Evolutionary conservation across 2,329 filamentous ascomycete species (phyloP), one percentile per base, ranked within the genome.

Genomic region (Amesomyces nigricolor): DNA sequence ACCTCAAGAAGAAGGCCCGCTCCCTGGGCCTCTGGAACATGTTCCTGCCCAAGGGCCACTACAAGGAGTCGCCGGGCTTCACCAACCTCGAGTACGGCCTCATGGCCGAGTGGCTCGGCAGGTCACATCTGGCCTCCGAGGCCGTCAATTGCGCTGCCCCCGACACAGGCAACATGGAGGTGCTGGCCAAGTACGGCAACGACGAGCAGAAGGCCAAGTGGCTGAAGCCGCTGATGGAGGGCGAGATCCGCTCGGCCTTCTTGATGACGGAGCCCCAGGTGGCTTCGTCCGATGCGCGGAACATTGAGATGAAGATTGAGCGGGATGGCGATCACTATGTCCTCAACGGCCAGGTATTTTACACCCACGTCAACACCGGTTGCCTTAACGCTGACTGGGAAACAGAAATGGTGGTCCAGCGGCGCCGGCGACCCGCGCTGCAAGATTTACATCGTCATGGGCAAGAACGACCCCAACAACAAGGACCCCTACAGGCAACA

Each of bases 381-480:
- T 40, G 43, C 59, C 63, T 68, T 63, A 65, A 29, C 44, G 30
- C 56, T 54, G 47, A 65, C 58, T 14, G 3, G 16, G 4, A 3
- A 7, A 14, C 65, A 92, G 83, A 99, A 99, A 89, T 99, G 94
- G 94, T 99, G 94, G 94, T 95, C 90, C 29, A 95, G 89, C 61
- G 94, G 94, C 62, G 91, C 91, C 16, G 94, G 94, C 56, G 94
- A 99, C 74, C 88, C 87, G 56, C 83, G 92, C 65, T 99, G 94
- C 79, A 81, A 88, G 72, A 78, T 99, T 70, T 97, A 96, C 76
- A 86, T 99, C 59, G 91, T 96, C 65, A 96, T 99, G 88, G 94
- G 90, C 73, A 96, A 97, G 79, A 87, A 83, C 11, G 88, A 95
- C 68, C 78, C 88, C 47, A 75, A 76, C 63, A 87, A 95, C 77